Base-by-base conservation (phyloP, 2,329 filamentous ascomycete genomes). In the Ceratocystis harringtonii region DNA sequence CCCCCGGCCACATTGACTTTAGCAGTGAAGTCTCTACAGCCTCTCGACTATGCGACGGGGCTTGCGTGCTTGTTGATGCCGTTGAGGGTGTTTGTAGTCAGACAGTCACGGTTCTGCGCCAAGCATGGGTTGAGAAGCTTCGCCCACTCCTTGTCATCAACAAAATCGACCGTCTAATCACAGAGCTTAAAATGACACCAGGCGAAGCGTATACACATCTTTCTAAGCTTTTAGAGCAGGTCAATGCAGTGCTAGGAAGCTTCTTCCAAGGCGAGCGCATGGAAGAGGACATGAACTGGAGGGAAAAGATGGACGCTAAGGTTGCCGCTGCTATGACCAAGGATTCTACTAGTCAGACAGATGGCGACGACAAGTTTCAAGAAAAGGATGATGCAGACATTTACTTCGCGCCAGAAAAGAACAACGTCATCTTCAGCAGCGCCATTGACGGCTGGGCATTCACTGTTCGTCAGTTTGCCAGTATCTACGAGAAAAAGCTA, bases 401-500 rank as follows among this genome's bases (percentile, higher is more conserved):
- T 30, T 99, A 99, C 75, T 99, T 99, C 76, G 90, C 94, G 0
- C 94, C 94, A 0, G 94, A 99, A 73, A 95, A 92, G 76, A 96
- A 96, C 75, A 99, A 99, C 72, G 94, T 99, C 74, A 97, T 99
- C 69, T 99, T 99, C 74, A 91, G 90, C 78, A 97, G 92, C 73
- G 94, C 94, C 67, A 88, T 96, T 66, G 94, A 99, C 73, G 94
- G 94, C n/a, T 99, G 94, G 94, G 94, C 94, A 2, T 99, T 99
- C 72, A 99, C 94, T 0, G 87, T 96, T 62, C 84, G 91, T 62
- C 94, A 99, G 71, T 99, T 99, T 73, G 92, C 94, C 19, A 84
- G 84, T 45, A 78, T 97, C 32, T 99, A 97, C 72, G 92, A 97
- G 76, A 95, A 92, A 79, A 99, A 99, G 75, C 82, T 99, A 5